Evolutionary conservation across 164 flowering plant species (phyloP).

Genomic region (Brasenia schreberi): DNA sequence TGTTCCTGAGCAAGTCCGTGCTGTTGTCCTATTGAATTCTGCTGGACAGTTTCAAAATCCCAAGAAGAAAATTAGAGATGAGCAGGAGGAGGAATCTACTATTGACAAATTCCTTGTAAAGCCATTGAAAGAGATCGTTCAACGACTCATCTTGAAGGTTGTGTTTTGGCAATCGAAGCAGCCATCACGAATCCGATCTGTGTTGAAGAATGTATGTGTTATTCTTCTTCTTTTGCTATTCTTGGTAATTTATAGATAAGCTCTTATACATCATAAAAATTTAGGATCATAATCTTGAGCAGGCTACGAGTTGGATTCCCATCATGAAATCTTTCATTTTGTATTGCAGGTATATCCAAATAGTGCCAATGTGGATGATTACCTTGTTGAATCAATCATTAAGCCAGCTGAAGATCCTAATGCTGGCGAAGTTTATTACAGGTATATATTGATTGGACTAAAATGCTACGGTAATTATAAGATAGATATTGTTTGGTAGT

Average conservation of each 20-base stretch:
- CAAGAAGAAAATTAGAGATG: not conserved
- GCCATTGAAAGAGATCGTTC: slow-evolving; percentile 80
- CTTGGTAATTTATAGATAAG: too few relatives aligned
- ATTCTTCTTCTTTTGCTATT: slow-evolving; percentile 1
- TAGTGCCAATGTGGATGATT: slow-evolving; percentile 86
- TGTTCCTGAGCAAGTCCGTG: slow-evolving; percentile 57
- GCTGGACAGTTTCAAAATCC: slow-evolving; percentile 89
- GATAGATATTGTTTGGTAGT: too few relatives aligned
- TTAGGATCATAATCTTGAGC: too few relatives aligned
- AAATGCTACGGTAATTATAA: too few relatives aligned
- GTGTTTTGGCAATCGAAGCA: slow-evolving; percentile 96
- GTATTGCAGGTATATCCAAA: slow-evolving; percentile 61
- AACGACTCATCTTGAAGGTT: slow-evolving; percentile 76
- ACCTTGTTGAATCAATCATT: slow-evolving; percentile 79
- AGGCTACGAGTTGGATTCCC: too few relatives aligned
- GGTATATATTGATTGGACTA: slow-evolving; percentile 23
- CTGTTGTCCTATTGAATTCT: slow-evolving; percentile 68
- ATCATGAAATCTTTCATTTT: too few relatives aligned
- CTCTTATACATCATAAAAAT: too few relatives aligned
- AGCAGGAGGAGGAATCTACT: slow-evolving; percentile 26
- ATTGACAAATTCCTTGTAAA: slow-evolving; percentile 44
- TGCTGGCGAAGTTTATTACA: slow-evolving; percentile 95
- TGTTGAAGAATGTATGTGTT: slow-evolving; percentile 65
- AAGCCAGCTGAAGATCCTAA: slow-evolving; percentile 85
- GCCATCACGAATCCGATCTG: slow-evolving; percentile 80